A percentile compares a stretch with the other conserved stretches of the same genome.
Conservation (phyloP, 495 filamentous ascomycete species). For the Peziza echinospora region DNA sequence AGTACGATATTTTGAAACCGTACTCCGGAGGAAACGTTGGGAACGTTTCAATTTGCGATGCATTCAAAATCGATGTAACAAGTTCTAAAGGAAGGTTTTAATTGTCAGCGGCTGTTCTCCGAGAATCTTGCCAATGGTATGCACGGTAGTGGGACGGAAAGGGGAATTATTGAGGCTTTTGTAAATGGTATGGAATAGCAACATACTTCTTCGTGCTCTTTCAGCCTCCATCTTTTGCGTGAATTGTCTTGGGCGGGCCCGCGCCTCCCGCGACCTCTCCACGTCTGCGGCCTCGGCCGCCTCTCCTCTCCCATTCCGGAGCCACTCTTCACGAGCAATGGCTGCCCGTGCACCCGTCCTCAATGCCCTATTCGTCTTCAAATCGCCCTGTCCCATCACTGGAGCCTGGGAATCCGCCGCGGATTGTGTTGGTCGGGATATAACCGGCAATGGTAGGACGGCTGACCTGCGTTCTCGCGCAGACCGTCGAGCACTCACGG, state of each 20-base stretch:
- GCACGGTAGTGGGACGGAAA: no score
- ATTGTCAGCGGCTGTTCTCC: no score
- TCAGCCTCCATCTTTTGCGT: not conserved
- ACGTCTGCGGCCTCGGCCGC: not conserved
- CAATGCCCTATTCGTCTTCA: not conserved
- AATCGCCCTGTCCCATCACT: not conserved
- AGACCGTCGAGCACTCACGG: no score
- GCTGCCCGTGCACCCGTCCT: not conserved
- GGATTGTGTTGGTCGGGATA: not conserved
- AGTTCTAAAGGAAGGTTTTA: not conserved
- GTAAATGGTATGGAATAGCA: not conserved
- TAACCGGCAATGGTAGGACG: not conserved
- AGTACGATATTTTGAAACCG: not conserved
- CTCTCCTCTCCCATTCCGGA: not conserved
- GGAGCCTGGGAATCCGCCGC: not conserved
- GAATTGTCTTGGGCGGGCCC: not conserved
- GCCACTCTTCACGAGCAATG: not conserved
- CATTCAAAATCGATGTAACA: not conserved
- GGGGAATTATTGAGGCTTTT: not conserved
- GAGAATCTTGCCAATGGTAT: no score
- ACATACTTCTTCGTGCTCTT: not conserved
- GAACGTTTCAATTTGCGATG: not conserved
- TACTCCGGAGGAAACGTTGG: not conserved
- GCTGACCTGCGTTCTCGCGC: not conserved
- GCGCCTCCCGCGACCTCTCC: no score